phyloP scores from a whole-genome alignment of 495 filamentous ascomycete species.

The Parachaetomium inaequale region DNA sequence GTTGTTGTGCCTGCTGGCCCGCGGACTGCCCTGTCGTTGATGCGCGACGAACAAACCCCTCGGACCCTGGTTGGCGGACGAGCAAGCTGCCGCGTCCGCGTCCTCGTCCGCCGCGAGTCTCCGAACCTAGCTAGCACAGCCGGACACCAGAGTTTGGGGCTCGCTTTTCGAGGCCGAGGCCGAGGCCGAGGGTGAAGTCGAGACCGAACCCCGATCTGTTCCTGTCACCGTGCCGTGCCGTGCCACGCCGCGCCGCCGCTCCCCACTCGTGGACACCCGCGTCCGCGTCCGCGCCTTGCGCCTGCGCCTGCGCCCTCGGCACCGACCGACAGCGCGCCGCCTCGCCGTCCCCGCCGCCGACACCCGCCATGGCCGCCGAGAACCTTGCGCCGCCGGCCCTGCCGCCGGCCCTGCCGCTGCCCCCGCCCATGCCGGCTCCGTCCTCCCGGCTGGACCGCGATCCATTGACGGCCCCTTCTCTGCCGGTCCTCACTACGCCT shows the following conservation, averaged over 20 bases:
- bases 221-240: constrained; percentile 14
- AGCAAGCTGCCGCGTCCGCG: constrained; percentile 22
- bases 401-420: constrained; percentile 24
- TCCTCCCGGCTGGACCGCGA: constrained; percentile 30
- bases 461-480: constrained; percentile 26
- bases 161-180: neutral
- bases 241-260: constrained; percentile 8
- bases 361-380: constrained; percentile 31
- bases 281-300: neutral
- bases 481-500: constrained; percentile 20
- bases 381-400: constrained; percentile 25
- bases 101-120: constrained; percentile 7
- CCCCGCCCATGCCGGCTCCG: constrained; percentile 18
- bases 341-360: neutral
- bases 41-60: constrained; percentile 26
- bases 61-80: constrained; percentile 25
- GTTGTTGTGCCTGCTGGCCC: constrained; percentile 33
- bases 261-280: neutral
- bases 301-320: neutral
- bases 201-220: constrained; percentile 1
- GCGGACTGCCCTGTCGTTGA: constrained; percentile 27
- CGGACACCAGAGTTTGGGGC: neutral
- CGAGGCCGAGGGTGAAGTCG: constrained; percentile 4
- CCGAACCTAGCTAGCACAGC: neutral
- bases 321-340: neutral